Evolutionary conservation across 495 filamentous ascomycete genomes (phyloP).

Genomic region (Staphylotrichum tortipilum): DNA sequence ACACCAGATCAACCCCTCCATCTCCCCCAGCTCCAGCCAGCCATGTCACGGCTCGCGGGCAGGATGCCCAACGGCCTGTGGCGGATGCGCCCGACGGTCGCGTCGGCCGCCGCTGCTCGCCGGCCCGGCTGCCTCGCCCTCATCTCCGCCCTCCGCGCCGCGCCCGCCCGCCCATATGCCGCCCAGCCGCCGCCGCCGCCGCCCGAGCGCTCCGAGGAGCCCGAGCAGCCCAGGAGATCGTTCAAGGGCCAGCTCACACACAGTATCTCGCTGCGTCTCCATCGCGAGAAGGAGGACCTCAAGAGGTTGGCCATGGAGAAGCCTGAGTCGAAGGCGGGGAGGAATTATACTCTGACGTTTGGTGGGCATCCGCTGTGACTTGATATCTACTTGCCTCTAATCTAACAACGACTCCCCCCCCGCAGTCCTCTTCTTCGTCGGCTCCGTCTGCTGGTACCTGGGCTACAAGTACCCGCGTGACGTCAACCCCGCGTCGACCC

Average conservation of each 20-base stretch:
- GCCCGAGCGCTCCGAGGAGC: too few relatives aligned
- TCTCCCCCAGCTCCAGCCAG: too few relatives aligned
- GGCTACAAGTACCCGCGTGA: slow-evolving; percentile 53
- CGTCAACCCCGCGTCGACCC: slow-evolving; percentile 63
- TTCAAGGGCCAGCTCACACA: slow-evolving; percentile 87
- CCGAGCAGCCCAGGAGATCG: too few relatives aligned
- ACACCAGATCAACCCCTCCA: too few relatives aligned
- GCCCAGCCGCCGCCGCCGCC: too few relatives aligned
- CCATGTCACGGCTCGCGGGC: slow-evolving; percentile 28
- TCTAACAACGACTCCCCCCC: background rate
- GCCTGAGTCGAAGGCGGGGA: slow-evolving; percentile 43
- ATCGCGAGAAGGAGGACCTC: slow-evolving; percentile 64
- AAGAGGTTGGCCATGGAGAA: slow-evolving; percentile 53
- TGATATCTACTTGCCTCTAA: background rate
- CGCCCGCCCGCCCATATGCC: slow-evolving; percentile 12
- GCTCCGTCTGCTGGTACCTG: slow-evolving; percentile 58
- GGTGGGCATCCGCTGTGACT: slow-evolving; percentile 39
- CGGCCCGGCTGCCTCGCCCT: slow-evolving; percentile 2
- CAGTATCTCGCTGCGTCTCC: slow-evolving; percentile 67
- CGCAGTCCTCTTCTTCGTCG: slow-evolving; percentile 50
- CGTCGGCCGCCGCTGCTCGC: slow-evolving; percentile 2
- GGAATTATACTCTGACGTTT: slow-evolving; percentile 55
- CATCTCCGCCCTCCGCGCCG: slow-evolving; percentile 4
- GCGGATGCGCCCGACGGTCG: background rate
- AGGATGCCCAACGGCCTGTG: slow-evolving; percentile 20